Evolutionary conservation across 2,329 filamentous ascomycete species (phyloP), one percentile per base, ranked within the genome.

Genomic region (Camillea tinctor): DNA sequence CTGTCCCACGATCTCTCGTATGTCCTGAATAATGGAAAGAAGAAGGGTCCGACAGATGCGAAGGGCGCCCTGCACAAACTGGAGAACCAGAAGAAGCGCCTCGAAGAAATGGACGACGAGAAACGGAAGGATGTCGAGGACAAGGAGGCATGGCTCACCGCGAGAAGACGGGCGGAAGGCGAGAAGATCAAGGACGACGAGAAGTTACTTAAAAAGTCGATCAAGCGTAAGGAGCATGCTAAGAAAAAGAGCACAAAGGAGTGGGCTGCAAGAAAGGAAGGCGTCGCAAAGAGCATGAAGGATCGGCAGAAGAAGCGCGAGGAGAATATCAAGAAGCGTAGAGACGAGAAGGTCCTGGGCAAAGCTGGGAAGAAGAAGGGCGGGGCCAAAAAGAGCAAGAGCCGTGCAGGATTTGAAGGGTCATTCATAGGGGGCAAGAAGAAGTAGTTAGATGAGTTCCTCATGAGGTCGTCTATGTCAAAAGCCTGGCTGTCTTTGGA

Each of bases 161-260:
- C 95, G 2, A 90, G 94, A 76, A 92, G 92, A 76, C 88, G 90
- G 22, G 92, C 90, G 1, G 91, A 96, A 74, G 95, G 95, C 54
- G 93, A 97, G 72, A 91, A 92, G 73, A 89, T 97, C 36, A 88
- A 84, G 61, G 93, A 98, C 71, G 92, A 97, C 74, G 92, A 92
- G 64, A 87, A 85, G 52, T 78, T 97, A 59, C 83, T 99, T 24
- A 97, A 97, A 82, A 97, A 97, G 82, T 91, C 93, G 0, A 81
- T 98, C 66, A 97, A 97, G 84, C 88, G 94, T 67, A 96, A 97
- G 80, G 92, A 97, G 71, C 87, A 88, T 67, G 81, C 85, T 56
- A 98, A 97, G 86, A 89, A 88, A 77, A 96, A 95, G 86, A 96
- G 91, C 73, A 92, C 92, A 74, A 89, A 90, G 72, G 92, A 95